Conservation (phyloP, 2,329 filamentous ascomycete genomes). For the Trichoderma gracile region DNA sequence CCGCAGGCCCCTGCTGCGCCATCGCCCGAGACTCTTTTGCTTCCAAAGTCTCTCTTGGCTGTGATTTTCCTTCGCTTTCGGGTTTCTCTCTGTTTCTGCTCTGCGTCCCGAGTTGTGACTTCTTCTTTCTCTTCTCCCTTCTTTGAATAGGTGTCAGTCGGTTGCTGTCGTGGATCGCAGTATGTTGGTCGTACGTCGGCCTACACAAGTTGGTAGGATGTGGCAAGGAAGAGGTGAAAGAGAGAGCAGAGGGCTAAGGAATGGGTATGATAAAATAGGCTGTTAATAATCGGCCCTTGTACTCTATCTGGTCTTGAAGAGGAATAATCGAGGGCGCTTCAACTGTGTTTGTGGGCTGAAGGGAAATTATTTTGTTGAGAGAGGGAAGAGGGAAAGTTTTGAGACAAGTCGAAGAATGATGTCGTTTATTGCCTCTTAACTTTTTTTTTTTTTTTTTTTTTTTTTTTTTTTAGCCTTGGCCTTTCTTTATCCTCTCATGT, state of each 20-base stretch:
- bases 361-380: not conserved
- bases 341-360: not conserved
- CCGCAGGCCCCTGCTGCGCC: slow-evolving; percentile 22
- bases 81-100: not conserved
- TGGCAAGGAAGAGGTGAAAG: not conserved
- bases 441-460: slow-evolving; percentile 12
- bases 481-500: slow-evolving; percentile 1
- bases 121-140: not conserved
- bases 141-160: not conserved
- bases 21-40: not conserved
- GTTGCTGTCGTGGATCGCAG: not conserved
- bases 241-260: not conserved
- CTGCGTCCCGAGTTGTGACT: not conserved
- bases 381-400: not conserved
- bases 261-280: no score
- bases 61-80: not conserved
- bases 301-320: no score
- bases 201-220: not conserved
- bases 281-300: no score
- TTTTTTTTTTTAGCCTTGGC: not conserved
- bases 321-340: not conserved
- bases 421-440: slow-evolving; percentile 17
- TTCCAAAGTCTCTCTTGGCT: no score
- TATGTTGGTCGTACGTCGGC: not conserved
- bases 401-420: not conserved